A percentile compares a stretch with the other conserved stretches of the same genome.
Conservation (phyloP, 352 stramenopile genomes). For the Phytophthora capsici region DNA sequence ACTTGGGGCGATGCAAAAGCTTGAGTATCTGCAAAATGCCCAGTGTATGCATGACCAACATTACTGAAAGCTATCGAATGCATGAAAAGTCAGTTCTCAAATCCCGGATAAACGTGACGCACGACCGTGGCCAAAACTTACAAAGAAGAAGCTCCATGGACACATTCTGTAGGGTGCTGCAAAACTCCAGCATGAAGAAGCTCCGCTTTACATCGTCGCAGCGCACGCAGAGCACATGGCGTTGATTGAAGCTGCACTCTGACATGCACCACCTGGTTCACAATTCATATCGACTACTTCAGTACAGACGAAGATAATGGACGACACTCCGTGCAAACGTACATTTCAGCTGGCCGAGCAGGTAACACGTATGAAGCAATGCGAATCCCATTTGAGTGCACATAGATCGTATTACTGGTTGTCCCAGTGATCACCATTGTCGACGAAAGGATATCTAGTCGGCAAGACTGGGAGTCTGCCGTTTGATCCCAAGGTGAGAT, state of each 20-base stretch:
- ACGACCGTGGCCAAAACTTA: constrained; percentile 26
- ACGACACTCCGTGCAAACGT: constrained; percentile 19
- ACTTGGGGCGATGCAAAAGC: constrained; percentile 24
- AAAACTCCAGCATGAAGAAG: constrained; percentile 63
- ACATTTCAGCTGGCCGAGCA: constrained; percentile 52
- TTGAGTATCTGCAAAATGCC: constrained; percentile 30
- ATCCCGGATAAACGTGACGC: not conserved
- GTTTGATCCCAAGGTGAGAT: constrained; percentile 14
- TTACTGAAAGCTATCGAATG: constrained; percentile 50
- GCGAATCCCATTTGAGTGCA: constrained; percentile 51
- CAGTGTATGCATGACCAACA: constrained; percentile 46
- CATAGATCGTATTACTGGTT: constrained; percentile 51
- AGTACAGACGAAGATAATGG: not conserved
- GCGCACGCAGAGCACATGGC: constrained; percentile 43
- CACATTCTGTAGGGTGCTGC: constrained; percentile 24
- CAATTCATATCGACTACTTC: constrained; percentile 2
- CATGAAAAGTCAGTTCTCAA: not conserved
- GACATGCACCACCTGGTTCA: constrained; percentile 29
- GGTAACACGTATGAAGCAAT: constrained; percentile 56
- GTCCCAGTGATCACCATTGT: constrained; percentile 55
- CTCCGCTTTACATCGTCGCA: constrained; percentile 54
- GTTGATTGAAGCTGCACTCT: constrained; percentile 31
- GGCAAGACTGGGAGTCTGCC: not conserved
- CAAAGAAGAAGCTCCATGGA: constrained; percentile 55
- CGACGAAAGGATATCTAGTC: constrained; percentile 21